Base-by-base conservation (phyloP, 192 early-diverging fungal genomes). In the Rhizophagus sp. region DNA sequence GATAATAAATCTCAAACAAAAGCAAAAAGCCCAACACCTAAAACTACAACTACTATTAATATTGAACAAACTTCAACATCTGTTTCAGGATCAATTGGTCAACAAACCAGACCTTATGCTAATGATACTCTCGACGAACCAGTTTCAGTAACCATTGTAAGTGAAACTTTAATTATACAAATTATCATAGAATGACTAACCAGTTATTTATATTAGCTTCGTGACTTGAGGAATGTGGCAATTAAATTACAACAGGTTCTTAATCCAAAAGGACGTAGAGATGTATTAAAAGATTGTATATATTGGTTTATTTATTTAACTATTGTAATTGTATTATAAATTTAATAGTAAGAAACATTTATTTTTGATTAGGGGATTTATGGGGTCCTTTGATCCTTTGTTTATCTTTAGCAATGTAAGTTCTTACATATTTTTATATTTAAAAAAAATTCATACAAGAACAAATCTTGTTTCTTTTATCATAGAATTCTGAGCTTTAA, bases 381-480 rank as follows among this genome's bases (percentile, higher is more conserved):
- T 98, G 97, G 97, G 97, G 97, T 27, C 97, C 97, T 41, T 87
- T 99, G 64, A 88, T 99, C 75, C 92, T 99, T 78, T 99, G 97
- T 76, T 87, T 99, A 63, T 88, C 90, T 11, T 85, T 99, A 74
- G 96, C 97, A 2, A 90, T 97, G 93, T 94, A 88, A 76, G 89
- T 85, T 57, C 19, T 57, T 22, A 22, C 22, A 22, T 6, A 22
- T 6, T 22, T 19, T 22, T 6, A 30, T 22, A 22, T 19, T 22
- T 7, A 7, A 22, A 22, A 57, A 57, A 57, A 3, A 4, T 6
- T 19, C 52, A n/a, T 1, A 22, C 4, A 57, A 22, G 52, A 57
- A 57, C 52, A 22, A 57, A 57, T 6, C 0, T 30, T 73, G 13
- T 52, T 27, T 78, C n/a, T 66, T 62, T 22, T 39, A 62, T 67